Conservation (phyloP, 2,329 filamentous ascomycete species). For the Verticillium zaregamsianum region DNA sequence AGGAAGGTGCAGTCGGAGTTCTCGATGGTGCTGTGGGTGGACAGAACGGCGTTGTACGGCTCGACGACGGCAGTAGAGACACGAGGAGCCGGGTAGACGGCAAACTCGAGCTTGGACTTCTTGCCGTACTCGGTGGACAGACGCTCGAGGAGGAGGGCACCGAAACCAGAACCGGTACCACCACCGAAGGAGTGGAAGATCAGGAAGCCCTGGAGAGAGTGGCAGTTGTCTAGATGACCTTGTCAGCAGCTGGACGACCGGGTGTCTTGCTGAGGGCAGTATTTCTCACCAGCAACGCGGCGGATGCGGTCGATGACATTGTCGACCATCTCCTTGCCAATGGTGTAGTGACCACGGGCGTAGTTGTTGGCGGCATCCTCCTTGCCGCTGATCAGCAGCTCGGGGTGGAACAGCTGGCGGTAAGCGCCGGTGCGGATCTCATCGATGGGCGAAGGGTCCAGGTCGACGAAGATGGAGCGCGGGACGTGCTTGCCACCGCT, state of each 20-base stretch:
- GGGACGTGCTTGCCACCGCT: slow-evolving; percentile 69
- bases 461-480: slow-evolving; percentile 67
- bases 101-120: slow-evolving; percentile 74
- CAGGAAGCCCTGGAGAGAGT: slow-evolving; percentile 67
- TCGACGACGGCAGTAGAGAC: slow-evolving; percentile 69
- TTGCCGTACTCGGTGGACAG: slow-evolving; percentile 71
- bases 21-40: slow-evolving; percentile 72
- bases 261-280: neutral
- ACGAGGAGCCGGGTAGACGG: slow-evolving; percentile 66
- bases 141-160: slow-evolving; percentile 67
- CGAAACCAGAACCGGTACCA: slow-evolving; percentile 69
- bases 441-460: slow-evolving; percentile 69
- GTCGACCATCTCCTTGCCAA: slow-evolving; percentile 73
- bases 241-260: slow-evolving; percentile 13
- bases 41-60: slow-evolving; percentile 70
- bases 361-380: slow-evolving; percentile 78
- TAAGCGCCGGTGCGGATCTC: slow-evolving; percentile 68
- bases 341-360: slow-evolving; percentile 71
- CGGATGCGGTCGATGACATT: slow-evolving; percentile 66
- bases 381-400: slow-evolving; percentile 69
- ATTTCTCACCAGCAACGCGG: slow-evolving; percentile 58
- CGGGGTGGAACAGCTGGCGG: slow-evolving; percentile 68
- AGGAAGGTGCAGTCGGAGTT: slow-evolving; percentile 78
- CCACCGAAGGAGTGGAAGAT: slow-evolving; percentile 74
- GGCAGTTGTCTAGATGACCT: slow-evolving; percentile 58